A percentile compares a stretch with the other conserved stretches of the same genome.
Conservation (phyloP, 2,329 filamentous ascomycete genomes). For the Cylindrodendrum hubeiense region DNA sequence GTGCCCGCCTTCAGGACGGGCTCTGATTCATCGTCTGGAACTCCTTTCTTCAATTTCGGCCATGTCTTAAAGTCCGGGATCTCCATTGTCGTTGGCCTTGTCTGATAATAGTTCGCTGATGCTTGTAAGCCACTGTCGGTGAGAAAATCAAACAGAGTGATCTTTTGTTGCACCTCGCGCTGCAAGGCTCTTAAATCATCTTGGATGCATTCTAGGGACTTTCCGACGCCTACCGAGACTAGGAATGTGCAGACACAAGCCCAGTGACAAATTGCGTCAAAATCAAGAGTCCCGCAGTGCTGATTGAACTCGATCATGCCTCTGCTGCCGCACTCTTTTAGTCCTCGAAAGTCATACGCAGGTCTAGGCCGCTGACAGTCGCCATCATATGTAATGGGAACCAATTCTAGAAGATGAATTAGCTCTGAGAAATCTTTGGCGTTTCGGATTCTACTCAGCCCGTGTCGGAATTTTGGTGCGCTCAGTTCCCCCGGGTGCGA, state of each 20-base stretch:
- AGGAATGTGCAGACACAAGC: slow-evolving; percentile 21
- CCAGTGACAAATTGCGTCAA: slow-evolving; percentile 29
- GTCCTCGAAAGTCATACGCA: slow-evolving; percentile 26
- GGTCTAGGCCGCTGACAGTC: slow-evolving; percentile 5
- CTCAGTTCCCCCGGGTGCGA: slow-evolving; percentile 24
- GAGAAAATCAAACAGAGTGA: slow-evolving; percentile 16
- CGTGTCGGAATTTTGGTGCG: slow-evolving; percentile 6
- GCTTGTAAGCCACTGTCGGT: background rate
- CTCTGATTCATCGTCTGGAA: slow-evolving; percentile 7
- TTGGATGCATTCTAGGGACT: background rate
- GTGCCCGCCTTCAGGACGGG: background rate
- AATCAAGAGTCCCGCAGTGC: slow-evolving; percentile 33
- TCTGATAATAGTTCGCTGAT: slow-evolving; percentile 5
- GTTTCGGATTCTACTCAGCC: slow-evolving; percentile 6
- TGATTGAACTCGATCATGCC: slow-evolving; percentile 30
- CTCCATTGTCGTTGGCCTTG: background rate
- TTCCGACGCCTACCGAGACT: background rate
- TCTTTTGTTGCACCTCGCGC: background rate
- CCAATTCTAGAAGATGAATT: slow-evolving; percentile 16
- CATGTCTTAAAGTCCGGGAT: slow-evolving; percentile 25
- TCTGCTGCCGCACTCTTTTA: background rate
- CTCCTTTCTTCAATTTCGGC: background rate
- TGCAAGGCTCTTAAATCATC: slow-evolving; percentile 3
- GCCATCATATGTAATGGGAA: background rate
- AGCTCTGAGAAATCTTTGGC: slow-evolving; percentile 8